phyloP scores from a whole-genome alignment of 2,329 filamentous ascomycete genomes.

The Aspergillus felis region DNA sequence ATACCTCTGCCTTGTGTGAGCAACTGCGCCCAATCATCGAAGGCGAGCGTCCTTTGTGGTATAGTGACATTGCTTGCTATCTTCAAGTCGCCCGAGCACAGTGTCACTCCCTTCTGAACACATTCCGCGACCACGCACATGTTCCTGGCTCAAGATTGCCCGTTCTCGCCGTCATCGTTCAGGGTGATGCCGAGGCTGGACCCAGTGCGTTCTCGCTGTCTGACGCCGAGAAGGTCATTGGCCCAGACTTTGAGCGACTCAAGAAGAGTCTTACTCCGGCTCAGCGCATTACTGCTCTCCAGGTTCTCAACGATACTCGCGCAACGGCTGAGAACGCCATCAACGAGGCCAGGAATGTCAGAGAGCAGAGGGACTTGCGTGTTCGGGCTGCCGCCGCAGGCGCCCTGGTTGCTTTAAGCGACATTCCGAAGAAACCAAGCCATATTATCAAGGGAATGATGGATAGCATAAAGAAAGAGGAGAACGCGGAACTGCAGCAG shows the following conservation, averaged over 20 bases:
- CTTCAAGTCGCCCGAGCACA: slow-evolving; percentile 86
- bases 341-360: slow-evolving; percentile 72
- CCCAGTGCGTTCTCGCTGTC: slow-evolving; percentile 85
- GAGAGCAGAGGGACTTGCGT: slow-evolving; percentile 77
- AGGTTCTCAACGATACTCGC: slow-evolving; percentile 74
- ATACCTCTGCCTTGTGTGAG: slow-evolving; percentile 43
- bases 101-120: slow-evolving; percentile 82
- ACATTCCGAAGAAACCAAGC: slow-evolving; percentile 89
- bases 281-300: slow-evolving; percentile 76
- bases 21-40: slow-evolving; percentile 74
- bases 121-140: slow-evolving; percentile 88
- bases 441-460: slow-evolving; percentile 93
- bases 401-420: slow-evolving; percentile 79
- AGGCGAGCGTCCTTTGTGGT: slow-evolving; percentile 72
- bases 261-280: slow-evolving; percentile 86
- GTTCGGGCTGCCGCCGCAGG: slow-evolving; percentile 83
- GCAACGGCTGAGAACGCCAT: slow-evolving; percentile 68
- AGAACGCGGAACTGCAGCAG: slow-evolving; percentile 81
- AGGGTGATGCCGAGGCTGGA: slow-evolving; percentile 87
- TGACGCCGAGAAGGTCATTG: slow-evolving; percentile 83
- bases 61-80: slow-evolving; percentile 85
- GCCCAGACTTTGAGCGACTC: slow-evolving; percentile 78
- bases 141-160: slow-evolving; percentile 73
- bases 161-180: slow-evolving; percentile 80
- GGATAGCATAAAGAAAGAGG: slow-evolving; percentile 96